phyloP scores from a whole-genome alignment of 345 rosid genomes.

The Populus alba region DNA sequence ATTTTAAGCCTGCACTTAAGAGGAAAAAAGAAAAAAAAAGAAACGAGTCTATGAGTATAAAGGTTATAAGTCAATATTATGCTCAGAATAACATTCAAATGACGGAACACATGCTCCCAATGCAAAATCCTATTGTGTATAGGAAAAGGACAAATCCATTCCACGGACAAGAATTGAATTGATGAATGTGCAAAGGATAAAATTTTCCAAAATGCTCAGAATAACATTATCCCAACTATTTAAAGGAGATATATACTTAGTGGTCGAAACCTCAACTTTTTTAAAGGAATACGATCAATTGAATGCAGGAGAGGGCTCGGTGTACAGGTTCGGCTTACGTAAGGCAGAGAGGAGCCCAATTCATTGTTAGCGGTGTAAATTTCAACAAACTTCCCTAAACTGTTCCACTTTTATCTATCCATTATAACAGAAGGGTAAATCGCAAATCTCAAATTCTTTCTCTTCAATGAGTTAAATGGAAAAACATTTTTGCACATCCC shows the following conservation, averaged over 20 bases:
- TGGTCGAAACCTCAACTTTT: too few species aligned
- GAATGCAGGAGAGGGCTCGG: too few species aligned
- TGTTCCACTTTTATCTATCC: not conserved
- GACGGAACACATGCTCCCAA: not conserved
- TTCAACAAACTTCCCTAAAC: not conserved
- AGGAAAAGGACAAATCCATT: not conserved
- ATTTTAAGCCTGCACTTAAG: conserved; percentile 68
- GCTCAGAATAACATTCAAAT: not conserved
- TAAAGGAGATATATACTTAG: too few species aligned
- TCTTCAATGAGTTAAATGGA: not conserved
- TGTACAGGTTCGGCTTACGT: too few species aligned
- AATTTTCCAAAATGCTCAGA: not conserved
- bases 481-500: not conserved
- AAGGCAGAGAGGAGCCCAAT: too few species aligned
- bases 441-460: not conserved
- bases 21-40: not conserved
- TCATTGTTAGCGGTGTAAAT: not conserved
- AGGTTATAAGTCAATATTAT: not conserved
- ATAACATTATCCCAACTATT: too few species aligned
- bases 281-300: too few species aligned
- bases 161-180: not conserved
- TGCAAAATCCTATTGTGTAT: not conserved
- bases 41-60: not conserved
- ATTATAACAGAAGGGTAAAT: too few species aligned
- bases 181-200: not conserved